Conservation (phyloP, 2,329 filamentous ascomycete species). For the Chaetomiaceae sp. region DNA sequence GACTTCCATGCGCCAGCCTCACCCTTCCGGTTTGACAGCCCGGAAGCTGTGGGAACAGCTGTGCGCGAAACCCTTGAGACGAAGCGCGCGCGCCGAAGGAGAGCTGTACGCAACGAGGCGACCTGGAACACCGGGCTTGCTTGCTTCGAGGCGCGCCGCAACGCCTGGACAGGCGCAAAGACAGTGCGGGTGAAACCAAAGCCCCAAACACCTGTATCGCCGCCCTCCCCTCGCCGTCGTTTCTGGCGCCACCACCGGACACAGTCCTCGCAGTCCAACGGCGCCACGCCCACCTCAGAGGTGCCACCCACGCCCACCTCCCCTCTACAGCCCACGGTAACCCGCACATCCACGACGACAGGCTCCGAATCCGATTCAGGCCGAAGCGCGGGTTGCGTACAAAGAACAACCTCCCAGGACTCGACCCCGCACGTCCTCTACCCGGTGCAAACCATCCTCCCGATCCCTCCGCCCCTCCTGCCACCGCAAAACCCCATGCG, state of each 20-base stretch:
- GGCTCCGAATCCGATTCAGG: slow-evolving; percentile 19
- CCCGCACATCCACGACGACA: slow-evolving; percentile 24
- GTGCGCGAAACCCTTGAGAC: slow-evolving; percentile 39
- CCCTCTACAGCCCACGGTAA: slow-evolving; percentile 26
- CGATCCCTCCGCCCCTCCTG: slow-evolving; percentile 66
- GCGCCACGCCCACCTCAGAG: slow-evolving; percentile 6
- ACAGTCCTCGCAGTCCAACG: slow-evolving; percentile 29
- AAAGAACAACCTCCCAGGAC: slow-evolving; percentile 10
- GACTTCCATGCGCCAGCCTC: slow-evolving; percentile 28
- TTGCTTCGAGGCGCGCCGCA: slow-evolving; percentile 70
- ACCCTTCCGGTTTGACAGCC: slow-evolving; percentile 47
- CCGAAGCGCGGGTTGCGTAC: slow-evolving; percentile 4
- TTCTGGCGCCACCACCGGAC: slow-evolving; percentile 44
- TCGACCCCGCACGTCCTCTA: slow-evolving; percentile 28
- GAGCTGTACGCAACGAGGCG: slow-evolving; percentile 57
- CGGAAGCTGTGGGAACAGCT: slow-evolving; percentile 40
- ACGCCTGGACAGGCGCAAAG: slow-evolving; percentile 80
- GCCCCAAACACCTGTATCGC: slow-evolving; percentile 34
- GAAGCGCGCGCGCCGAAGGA: slow-evolving; percentile 50
- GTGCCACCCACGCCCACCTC: slow-evolving; percentile 17
- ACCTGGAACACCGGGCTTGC: slow-evolving; percentile 75
- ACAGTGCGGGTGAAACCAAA: slow-evolving; percentile 49
- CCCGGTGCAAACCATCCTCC: slow-evolving; percentile 59
- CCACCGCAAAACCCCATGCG: slow-evolving; percentile 70
- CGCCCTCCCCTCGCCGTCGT: slow-evolving; percentile 42